Conservation (phyloP, 148 eudicot genomes). For the Persicaria maculosa region DNA sequence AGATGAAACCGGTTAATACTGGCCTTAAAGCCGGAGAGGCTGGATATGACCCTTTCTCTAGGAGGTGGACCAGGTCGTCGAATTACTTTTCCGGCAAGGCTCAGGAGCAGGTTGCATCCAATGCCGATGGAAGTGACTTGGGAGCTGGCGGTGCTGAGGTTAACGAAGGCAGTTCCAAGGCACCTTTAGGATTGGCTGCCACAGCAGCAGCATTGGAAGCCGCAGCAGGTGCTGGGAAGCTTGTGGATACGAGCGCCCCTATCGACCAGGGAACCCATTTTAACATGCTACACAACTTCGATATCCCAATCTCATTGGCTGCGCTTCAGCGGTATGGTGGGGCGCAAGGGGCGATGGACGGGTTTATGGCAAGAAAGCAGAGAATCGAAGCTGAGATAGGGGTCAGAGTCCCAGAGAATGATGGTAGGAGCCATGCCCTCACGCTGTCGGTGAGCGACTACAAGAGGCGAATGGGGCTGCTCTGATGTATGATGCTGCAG, state of each 20-base stretch:
- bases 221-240: slow-evolving; percentile 86
- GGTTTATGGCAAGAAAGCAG: slow-evolving; percentile 87
- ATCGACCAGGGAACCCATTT: slow-evolving; percentile 80
- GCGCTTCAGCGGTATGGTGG: slow-evolving; percentile 72
- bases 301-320: slow-evolving; percentile 74
- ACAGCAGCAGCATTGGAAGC: slow-evolving; percentile 84
- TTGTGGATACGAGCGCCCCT: slow-evolving; percentile 96
- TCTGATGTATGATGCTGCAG: slow-evolving; percentile 26
- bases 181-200: slow-evolving; percentile 46
- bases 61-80: slow-evolving; percentile 93
- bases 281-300: slow-evolving; percentile 63
- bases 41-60: slow-evolving; percentile 95
- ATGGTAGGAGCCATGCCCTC: slow-evolving; percentile 85
- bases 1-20: slow-evolving; percentile 43
- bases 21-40: slow-evolving; percentile 86
- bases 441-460: slow-evolving; percentile 86
- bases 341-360: slow-evolving; percentile 63
- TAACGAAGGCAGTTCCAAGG: slow-evolving; percentile 1
- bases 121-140: slow-evolving; percentile 20
- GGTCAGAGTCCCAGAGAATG: slow-evolving; percentile 68
- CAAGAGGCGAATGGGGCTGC: slow-evolving; percentile 85
- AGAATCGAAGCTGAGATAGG: slow-evolving; percentile 75
- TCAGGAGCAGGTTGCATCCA: slow-evolving; percentile 17
- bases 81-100: slow-evolving; percentile 59
- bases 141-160: slow-evolving; percentile 18